Evolutionary conservation across 768 basidiomycete genomes (phyloP), one percentile per base, ranked within the genome.

Genomic region (Trametes cinnabarina): DNA sequence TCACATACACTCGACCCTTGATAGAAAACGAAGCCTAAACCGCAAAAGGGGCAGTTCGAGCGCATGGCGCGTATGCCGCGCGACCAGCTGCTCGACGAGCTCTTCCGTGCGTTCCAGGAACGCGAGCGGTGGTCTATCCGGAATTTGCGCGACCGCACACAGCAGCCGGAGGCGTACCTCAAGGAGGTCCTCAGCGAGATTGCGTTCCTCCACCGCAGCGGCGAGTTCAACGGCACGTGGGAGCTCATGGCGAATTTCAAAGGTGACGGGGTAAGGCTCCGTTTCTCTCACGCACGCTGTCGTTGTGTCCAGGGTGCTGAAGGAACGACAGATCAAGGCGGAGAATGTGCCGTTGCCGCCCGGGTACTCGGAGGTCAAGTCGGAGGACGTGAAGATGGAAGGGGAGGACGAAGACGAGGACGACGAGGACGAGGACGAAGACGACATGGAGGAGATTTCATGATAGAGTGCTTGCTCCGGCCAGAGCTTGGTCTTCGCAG

Each of bases 21-120:
- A 12, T 62, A 87, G 87, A 83, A 82, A 79, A 77, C 83, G 15
- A 90, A 87, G 72, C 81, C 75, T 37, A 90, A 88, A 69, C 79
- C 76, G 1, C 71, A 78, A 17, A 90, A 90, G 64, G 87, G 87
- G 26, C 76, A 82, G 14, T 89, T 89, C 74, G 92, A 94, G 72
- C 88, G 90, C 64, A 89, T 91, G 83, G 87, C 90, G n/a, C 90
- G 94, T 69, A 86, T 97, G 74, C 92, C 92, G 6, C 81, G 88
- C 53, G 89, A 93, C 73, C 89, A 95, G 68, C 81, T 97, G 8
- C 79, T 93, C 71, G 92, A 97, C 70, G 74, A 87, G 53, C 79
- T 97, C 40, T 95, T 95, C 73, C 64, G 73, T 2, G 77, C 86
- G 6, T 98, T 95, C 77, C 81, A 83, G 58, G 85, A 92, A 59